Evolutionary conservation across 352 stramenopile genomes (phyloP).

Genomic region (Phytophthora tentaculata): DNA sequence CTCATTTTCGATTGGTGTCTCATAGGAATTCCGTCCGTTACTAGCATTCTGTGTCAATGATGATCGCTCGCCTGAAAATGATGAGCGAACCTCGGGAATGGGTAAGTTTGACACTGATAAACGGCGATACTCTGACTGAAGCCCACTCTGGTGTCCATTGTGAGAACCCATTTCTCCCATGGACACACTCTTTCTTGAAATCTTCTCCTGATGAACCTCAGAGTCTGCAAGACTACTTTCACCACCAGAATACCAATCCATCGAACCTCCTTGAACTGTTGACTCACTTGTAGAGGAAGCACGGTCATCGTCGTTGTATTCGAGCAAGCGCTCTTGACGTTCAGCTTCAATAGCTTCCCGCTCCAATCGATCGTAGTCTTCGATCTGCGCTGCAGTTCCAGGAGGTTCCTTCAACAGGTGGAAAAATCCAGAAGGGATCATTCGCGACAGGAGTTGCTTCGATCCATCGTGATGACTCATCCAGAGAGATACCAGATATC

Average conservation of each 20-base stretch:
- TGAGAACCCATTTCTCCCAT: constrained; percentile 18
- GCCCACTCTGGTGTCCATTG: constrained; percentile 4
- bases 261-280: constrained; percentile 30
- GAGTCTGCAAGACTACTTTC: constrained; percentile 16
- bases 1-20: constrained; percentile 63
- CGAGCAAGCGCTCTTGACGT: constrained; percentile 40
- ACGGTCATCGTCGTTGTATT: constrained; percentile 40
- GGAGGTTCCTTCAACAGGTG: constrained; percentile 86
- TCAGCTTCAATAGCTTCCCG: constrained; percentile 54
- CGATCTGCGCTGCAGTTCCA: constrained; percentile 77
- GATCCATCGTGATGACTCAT: constrained; percentile 91
- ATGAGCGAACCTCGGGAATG: constrained; percentile 43
- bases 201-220: constrained; percentile 21
- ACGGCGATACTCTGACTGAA: constrained; percentile 22
- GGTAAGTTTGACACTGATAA: constrained; percentile 42
- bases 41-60: constrained; percentile 36
- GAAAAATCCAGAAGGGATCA: constrained; percentile 92
- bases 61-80: constrained; percentile 40
- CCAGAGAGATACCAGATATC: constrained; percentile 96
- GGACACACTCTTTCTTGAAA: constrained; percentile 26
- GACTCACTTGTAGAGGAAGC: constrained; percentile 49
- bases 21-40: constrained; percentile 52
- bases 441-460: constrained; percentile 90
- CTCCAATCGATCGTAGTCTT: constrained; percentile 91
- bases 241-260: constrained; percentile 12